These are phyloP conservation scores for Protea cynaroides DNA, from an alignment of 164 flowering plant genomes.

Conservation along the genomic window DNA sequence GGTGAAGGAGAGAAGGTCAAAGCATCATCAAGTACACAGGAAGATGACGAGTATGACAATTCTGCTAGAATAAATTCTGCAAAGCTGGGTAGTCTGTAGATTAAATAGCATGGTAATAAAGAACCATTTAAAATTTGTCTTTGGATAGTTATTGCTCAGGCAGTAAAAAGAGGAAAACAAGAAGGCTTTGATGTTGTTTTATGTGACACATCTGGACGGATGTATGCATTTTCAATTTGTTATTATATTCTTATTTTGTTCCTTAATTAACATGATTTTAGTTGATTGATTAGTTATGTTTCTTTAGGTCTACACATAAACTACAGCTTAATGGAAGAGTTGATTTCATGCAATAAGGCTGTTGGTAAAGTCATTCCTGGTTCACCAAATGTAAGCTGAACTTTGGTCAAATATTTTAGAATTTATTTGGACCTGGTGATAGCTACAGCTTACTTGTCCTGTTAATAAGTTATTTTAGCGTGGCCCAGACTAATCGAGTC, in stretches of 20 bases:
- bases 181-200: slow-evolving; percentile 76
- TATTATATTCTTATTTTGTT: not conserved
- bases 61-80: not conserved
- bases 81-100: not conserved
- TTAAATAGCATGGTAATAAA: not conserved
- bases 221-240: slow-evolving; percentile 19
- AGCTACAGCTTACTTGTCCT: too few species aligned
- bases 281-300: slow-evolving; percentile 6
- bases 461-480: too few species aligned
- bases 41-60: slow-evolving; percentile 1
- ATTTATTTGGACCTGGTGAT: not conserved
- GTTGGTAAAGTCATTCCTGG: slow-evolving; percentile 67
- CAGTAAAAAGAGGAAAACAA: slow-evolving; percentile 84
- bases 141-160: slow-evolving; percentile 90
- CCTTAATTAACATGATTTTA: slow-evolving; percentile 3
- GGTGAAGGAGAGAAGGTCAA: slow-evolving; percentile 75
- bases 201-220: slow-evolving; percentile 99
- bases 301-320: slow-evolving; percentile 86
- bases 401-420: not conserved
- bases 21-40: slow-evolving; percentile 73
- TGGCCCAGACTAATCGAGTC: too few species aligned
- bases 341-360: slow-evolving; percentile 85
- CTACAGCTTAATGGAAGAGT: slow-evolving; percentile 92
- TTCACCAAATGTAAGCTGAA: slow-evolving; percentile 79
- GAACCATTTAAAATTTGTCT: slow-evolving; percentile 45